Evolutionary conservation across 441 rosid species (phyloP).

Genomic region (Theobroma grandiflorum): DNA sequence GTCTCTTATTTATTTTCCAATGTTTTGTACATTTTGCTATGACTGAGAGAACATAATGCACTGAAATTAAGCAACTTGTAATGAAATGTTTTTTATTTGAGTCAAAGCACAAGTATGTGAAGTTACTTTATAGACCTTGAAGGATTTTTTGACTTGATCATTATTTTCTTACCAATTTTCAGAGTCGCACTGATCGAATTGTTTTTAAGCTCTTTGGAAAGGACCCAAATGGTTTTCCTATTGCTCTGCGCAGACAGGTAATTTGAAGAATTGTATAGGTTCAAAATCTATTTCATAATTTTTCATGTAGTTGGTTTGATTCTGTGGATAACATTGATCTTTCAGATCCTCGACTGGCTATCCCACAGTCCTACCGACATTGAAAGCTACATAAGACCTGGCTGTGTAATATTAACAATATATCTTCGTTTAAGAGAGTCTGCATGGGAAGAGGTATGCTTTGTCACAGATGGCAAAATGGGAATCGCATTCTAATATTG

Average conservation of each 20-base stretch:
- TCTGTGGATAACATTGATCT: conserved; percentile 24
- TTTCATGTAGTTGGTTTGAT: conserved; percentile 14
- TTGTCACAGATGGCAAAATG: conserved; percentile 6
- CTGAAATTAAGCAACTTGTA: neutral
- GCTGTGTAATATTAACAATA: conserved; percentile 55
- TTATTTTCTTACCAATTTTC: conserved; percentile 32
- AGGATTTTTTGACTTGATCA: conserved; percentile 19
- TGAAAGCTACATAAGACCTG: conserved; percentile 61
- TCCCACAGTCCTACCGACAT: conserved; percentile 55
- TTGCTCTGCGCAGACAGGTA: conserved; percentile 53
- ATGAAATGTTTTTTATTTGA: neutral
- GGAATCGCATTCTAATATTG: conserved; percentile 4
- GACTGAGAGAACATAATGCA: conserved; percentile 4
- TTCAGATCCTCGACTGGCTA: conserved; percentile 58
- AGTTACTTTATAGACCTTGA: conserved; percentile 3
- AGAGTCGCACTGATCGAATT: conserved; percentile 54
- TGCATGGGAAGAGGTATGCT: conserved; percentile 53
- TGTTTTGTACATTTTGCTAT: neutral
- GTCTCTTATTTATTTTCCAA: neutral
- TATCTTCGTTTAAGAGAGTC: conserved; percentile 46
- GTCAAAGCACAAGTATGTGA: neutral
- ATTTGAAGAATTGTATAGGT: conserved; percentile 14
- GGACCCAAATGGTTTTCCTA: conserved; percentile 50
- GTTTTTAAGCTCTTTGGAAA: conserved; percentile 60
- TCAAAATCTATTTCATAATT: conserved; percentile 21